Evolutionary conservation across 2,329 filamentous ascomycete genomes (phyloP).

Genomic region (Fusarium gaditjirri): DNA sequence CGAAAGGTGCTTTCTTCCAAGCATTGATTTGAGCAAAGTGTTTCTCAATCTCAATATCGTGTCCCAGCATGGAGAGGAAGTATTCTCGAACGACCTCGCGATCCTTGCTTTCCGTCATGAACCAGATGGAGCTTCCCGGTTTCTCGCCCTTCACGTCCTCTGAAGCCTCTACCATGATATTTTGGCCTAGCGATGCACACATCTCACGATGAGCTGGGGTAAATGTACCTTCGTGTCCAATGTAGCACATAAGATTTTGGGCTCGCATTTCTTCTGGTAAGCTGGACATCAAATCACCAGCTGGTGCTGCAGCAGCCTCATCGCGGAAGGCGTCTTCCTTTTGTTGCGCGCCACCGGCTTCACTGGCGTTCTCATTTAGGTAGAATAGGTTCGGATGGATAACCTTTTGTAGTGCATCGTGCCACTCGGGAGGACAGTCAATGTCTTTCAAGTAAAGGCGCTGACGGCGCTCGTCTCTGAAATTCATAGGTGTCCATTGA

Average conservation of each 20-base stretch:
- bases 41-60: slow-evolving; percentile 96
- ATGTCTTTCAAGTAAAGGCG: slow-evolving; percentile 97
- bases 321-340: slow-evolving; percentile 56
- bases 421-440: slow-evolving; percentile 91
- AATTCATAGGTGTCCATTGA: slow-evolving; percentile 81
- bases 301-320: slow-evolving; percentile 71
- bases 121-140: slow-evolving; percentile 93
- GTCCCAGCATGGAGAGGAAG: slow-evolving; percentile 90
- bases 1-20: slow-evolving; percentile 94
- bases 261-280: slow-evolving; percentile 88
- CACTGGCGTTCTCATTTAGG: slow-evolving; percentile 79
- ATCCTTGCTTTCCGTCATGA: slow-evolving; percentile 97
- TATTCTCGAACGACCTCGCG: slow-evolving; percentile 91
- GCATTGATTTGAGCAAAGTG: slow-evolving; percentile 96
- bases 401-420: slow-evolving; percentile 77
- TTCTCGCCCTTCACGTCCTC: slow-evolving; percentile 77
- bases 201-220: slow-evolving; percentile 96
- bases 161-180: slow-evolving; percentile 97
- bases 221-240: slow-evolving; percentile 96
- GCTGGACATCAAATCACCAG: slow-evolving; percentile 95
- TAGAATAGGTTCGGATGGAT: slow-evolving; percentile 90
- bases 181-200: slow-evolving; percentile 95
- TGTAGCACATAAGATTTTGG: slow-evolving; percentile 97
- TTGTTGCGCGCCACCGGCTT: slow-evolving; percentile 47
- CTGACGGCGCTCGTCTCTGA: slow-evolving; percentile 81